Conservation (phyloP, 2,329 filamentous ascomycete genomes). For the Thielaviopsis musarum region DNA sequence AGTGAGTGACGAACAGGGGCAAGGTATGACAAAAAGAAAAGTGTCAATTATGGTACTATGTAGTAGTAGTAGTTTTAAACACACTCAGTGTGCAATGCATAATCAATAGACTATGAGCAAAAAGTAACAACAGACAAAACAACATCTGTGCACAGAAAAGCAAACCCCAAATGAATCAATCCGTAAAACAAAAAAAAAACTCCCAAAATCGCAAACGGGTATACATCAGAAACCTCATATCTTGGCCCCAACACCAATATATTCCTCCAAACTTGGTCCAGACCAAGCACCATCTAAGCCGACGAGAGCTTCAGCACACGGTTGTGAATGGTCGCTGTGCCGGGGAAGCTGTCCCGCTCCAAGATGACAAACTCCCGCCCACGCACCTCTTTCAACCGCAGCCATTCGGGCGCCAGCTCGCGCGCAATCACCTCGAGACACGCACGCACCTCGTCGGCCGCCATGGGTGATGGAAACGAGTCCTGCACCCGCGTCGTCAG, state of each 20-base stretch:
- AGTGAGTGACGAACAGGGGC: too few species aligned
- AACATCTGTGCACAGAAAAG: too few species aligned
- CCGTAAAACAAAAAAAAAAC: too few species aligned
- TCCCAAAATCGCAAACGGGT: not conserved
- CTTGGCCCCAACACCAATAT: too few species aligned
- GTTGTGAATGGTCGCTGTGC: slow-evolving; percentile 22
- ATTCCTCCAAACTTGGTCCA: too few species aligned
- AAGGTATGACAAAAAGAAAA: not conserved
- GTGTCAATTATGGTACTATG: not conserved
- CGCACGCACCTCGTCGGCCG: slow-evolving; percentile 31
- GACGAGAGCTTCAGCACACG: slow-evolving; percentile 15
- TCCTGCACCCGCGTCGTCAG: slow-evolving; percentile 50
- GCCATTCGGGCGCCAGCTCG: slow-evolving; percentile 41
- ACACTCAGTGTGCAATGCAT: too few species aligned
- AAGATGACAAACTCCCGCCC: slow-evolving; percentile 41
- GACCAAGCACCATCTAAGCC: not conserved
- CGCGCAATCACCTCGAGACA: slow-evolving; percentile 35
- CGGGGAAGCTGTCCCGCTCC: slow-evolving; percentile 27
- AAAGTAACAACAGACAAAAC: too few species aligned
- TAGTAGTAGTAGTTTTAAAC: not conserved
- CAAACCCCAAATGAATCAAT: too few species aligned
- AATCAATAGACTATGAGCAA: too few species aligned
- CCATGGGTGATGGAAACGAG: slow-evolving; percentile 41
- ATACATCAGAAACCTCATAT: not conserved
- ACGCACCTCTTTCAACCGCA: slow-evolving; percentile 33